These are phyloP conservation scores for Fomes fomentarius DNA, from an alignment of 1,284 basidiomycete species.

Conservation along the genomic window DNA sequence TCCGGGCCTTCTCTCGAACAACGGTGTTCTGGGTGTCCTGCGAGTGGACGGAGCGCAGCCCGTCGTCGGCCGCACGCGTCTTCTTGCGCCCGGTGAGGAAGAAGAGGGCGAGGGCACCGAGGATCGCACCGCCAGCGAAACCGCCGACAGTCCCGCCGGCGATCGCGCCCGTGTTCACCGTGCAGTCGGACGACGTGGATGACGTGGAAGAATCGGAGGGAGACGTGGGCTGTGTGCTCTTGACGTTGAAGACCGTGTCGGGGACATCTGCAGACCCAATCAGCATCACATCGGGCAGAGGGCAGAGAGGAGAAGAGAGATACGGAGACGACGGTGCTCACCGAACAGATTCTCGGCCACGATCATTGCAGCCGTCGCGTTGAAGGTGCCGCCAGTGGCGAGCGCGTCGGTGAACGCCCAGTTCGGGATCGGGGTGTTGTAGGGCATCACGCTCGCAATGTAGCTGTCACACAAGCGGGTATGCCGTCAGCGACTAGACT, in stretches of 20 bases:
- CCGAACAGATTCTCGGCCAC: slow-evolving; percentile 1
- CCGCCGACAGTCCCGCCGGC: slow-evolving; percentile 2
- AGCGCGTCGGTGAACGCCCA: slow-evolving; percentile 2
- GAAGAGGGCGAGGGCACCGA: background rate
- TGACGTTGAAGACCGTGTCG: slow-evolving; percentile 4
- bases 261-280: background rate
- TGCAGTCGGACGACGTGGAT: background rate
- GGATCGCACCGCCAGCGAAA: background rate
- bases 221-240: background rate
- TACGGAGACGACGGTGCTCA: background rate
- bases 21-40: slow-evolving; percentile 2
- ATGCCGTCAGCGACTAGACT: too few relatives aligned
- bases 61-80: background rate
- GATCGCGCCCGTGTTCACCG: slow-evolving; percentile 1
- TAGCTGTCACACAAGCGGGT: too few relatives aligned
- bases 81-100: slow-evolving; percentile 1
- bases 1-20: background rate
- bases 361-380: background rate
- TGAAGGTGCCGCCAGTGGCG: background rate
- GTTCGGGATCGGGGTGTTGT: slow-evolving; percentile 3
- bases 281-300: background rate
- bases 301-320: background rate
- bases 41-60: slow-evolving; percentile 2
- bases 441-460: slow-evolving; percentile 3
- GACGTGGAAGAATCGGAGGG: background rate